phyloP scores from a whole-genome alignment of 139 green algal genomes.

The Zygnema circumcarinatum region DNA sequence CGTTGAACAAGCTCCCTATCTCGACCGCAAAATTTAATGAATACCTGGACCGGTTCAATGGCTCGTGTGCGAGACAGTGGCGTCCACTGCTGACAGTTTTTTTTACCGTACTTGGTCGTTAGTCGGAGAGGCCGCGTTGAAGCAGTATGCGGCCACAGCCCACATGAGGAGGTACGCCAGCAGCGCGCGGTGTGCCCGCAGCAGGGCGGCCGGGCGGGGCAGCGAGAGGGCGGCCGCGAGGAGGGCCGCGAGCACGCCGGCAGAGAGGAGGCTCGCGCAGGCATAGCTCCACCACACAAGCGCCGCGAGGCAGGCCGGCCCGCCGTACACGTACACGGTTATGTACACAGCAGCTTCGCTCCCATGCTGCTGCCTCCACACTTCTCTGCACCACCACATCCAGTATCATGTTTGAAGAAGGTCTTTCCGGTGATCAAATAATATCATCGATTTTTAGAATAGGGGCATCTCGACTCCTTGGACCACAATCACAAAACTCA shows the following conservation, averaged over 20 bases:
- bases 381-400: not conserved
- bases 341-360: not conserved
- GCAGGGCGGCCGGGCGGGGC: not conserved
- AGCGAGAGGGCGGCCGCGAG: not conserved
- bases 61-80: no score
- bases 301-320: not conserved
- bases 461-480: no score
- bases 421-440: not conserved
- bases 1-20: no score
- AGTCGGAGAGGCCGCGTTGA: not conserved
- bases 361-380: not conserved
- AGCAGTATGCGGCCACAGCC: not conserved
- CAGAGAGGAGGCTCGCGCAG: not conserved
- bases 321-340: not conserved
- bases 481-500: not conserved
- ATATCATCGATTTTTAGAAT: no score
- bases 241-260: not conserved
- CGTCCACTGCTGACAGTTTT: no score
- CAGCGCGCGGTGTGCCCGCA: not conserved
- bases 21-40: no score
- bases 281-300: not conserved
- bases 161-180: not conserved
- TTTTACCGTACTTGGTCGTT: not conserved
- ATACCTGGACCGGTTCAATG: no score
- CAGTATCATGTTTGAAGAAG: not conserved